Percentiles rank a stretch among this genome's conserved stretches.
These are phyloP conservation scores for Xylaria curta DNA, from an alignment of 495 filamentous ascomycete genomes.

Conservation along the genomic window DNA sequence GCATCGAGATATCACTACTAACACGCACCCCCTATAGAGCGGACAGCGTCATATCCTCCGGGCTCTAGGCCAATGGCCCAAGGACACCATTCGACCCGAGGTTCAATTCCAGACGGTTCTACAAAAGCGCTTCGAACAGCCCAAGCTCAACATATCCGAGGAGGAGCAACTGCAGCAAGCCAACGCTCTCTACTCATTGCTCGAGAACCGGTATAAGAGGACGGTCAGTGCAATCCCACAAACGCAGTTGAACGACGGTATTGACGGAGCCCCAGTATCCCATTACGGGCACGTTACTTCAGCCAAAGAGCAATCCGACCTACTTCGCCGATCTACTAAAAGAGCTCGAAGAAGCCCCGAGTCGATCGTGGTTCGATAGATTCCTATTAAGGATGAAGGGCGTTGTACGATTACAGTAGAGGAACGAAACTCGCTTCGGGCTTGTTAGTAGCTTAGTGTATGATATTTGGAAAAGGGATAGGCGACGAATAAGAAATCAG, in stretches of 20 bases:
- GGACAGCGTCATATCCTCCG: constrained; percentile 64
- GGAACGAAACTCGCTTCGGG: background rate
- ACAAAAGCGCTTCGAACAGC: constrained; percentile 62
- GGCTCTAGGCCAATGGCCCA: constrained; percentile 79
- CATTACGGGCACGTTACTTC: constrained; percentile 63
- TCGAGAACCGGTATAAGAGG: constrained; percentile 74
- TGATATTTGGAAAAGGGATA: constrained; percentile 5
- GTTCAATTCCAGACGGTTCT: constrained; percentile 76
- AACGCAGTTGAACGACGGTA: background rate
- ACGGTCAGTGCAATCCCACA: constrained; percentile 47
- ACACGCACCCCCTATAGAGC: constrained; percentile 37
- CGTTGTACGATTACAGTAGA: constrained; percentile 62
- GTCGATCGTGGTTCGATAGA: constrained; percentile 62
- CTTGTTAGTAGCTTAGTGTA: background rate
- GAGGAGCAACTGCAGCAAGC: constrained; percentile 59
- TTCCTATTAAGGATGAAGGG: constrained; percentile 66
- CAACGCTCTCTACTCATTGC: constrained; percentile 75
- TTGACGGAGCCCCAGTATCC: constrained; percentile 60
- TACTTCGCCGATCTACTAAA: constrained; percentile 75
- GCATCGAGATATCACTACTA: constrained; percentile 22
- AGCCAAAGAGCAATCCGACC: constrained; percentile 74
- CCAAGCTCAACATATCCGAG: constrained; percentile 36
- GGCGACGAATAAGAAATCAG: background rate
- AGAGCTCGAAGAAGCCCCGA: constrained; percentile 76
- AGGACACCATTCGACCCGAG: constrained; percentile 76